Conservation (phyloP, 1,139 yeast species). For the Zhuliangozyma parablackwelliae region DNA sequence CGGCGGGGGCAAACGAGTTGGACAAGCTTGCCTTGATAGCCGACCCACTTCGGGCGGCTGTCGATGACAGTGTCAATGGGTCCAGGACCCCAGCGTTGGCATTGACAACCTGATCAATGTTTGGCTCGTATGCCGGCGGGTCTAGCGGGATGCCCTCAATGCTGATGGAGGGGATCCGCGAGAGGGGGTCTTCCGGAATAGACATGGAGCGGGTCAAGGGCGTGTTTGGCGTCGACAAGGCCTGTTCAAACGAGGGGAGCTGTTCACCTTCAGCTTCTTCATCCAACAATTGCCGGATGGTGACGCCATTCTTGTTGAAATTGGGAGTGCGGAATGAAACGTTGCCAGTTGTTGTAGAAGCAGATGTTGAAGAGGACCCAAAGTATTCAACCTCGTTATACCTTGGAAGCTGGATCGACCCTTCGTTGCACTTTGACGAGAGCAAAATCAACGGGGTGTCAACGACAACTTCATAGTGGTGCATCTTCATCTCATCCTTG, state of each 20-base stretch:
- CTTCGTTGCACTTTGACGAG: conserved; percentile 67
- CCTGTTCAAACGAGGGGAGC: conserved; percentile 61
- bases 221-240: conserved; percentile 22
- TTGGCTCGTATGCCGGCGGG: conserved; percentile 7
- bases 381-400: conserved; percentile 24
- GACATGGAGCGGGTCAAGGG: conserved; percentile 36
- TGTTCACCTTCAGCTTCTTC: conserved; percentile 9
- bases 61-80: too few relatives aligned
- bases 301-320: conserved; percentile 33
- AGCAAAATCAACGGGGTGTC: conserved; percentile 78
- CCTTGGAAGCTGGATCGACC: conserved; percentile 66
- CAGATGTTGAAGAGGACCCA: conserved; percentile 1
- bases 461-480: conserved; percentile 84
- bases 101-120: conserved; percentile 23
- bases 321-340: conserved; percentile 32
- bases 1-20: conserved; percentile 4
- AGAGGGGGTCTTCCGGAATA: conserved; percentile 30
- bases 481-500: conserved; percentile 53
- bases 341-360: conserved; percentile 5
- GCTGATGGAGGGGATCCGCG: conserved; percentile 28
- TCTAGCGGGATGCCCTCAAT: conserved; percentile 1
- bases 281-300: conserved; percentile 28
- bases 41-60: neutral
- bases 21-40: conserved; percentile 5
- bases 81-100: conserved; percentile 2